Conservation (phyloP, 257 asterid genomes). For the Ballota nigra region DNA sequence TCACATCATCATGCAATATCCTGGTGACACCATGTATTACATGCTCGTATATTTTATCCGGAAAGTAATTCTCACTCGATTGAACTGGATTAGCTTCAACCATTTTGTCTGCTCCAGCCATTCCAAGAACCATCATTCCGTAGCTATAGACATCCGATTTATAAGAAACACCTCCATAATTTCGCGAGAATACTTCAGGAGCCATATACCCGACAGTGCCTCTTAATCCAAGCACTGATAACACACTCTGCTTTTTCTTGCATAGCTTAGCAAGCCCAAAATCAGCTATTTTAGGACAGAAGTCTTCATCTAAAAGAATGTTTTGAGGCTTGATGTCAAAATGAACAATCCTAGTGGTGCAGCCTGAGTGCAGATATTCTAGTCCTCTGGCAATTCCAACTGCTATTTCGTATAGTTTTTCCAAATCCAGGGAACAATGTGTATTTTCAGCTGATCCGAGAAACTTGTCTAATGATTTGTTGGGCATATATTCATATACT, state of each 20-base stretch:
- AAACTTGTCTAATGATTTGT: slow-evolving; percentile 44
- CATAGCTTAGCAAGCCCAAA: slow-evolving; percentile 48
- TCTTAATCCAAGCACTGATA: slow-evolving; percentile 34
- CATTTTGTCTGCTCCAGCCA: slow-evolving; percentile 37
- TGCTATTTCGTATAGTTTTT: slow-evolving; percentile 32
- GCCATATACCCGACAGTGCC: slow-evolving; percentile 32
- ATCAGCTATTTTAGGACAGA: slow-evolving; percentile 28
- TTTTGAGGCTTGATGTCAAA: slow-evolving; percentile 15
- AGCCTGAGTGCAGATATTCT: slow-evolving; percentile 56
- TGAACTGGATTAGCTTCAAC: not conserved
- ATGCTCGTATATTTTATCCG: slow-evolving; percentile 43
- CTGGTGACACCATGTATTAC: slow-evolving; percentile 22
- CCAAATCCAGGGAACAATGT: slow-evolving; percentile 36
- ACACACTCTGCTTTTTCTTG: slow-evolving; percentile 34
- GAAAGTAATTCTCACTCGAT: slow-evolving; percentile 41
- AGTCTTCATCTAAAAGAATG: too few relatives aligned
- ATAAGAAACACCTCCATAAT: slow-evolving; percentile 41
- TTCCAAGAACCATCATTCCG: slow-evolving; percentile 59
- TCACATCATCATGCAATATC: slow-evolving; percentile 6
- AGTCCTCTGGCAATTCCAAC: slow-evolving; percentile 51
- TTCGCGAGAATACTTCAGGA: slow-evolving; percentile 27
- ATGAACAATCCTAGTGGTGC: slow-evolving; percentile 54
- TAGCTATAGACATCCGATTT: slow-evolving; percentile 60
- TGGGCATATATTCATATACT: slow-evolving; percentile 22
- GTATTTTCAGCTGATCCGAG: slow-evolving; percentile 5